These are phyloP conservation scores for Trichothecium roseum DNA, from an alignment of 2,329 filamentous ascomycete species.

Conservation along the genomic window DNA sequence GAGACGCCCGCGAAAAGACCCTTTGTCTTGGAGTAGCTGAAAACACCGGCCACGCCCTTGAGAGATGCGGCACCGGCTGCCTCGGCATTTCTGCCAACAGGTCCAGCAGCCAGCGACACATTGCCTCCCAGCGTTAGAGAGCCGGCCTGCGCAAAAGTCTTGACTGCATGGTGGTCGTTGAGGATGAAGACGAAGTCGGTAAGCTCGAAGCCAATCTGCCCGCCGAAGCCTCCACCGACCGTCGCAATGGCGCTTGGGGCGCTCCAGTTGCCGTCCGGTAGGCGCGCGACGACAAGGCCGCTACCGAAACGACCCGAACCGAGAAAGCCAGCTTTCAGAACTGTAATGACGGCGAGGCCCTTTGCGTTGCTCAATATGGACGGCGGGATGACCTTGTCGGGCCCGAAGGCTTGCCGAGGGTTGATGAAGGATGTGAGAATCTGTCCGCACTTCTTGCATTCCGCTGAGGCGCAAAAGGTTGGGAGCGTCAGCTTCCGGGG, in stretches of 20 bases:
- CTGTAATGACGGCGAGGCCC: slow-evolving; percentile 76
- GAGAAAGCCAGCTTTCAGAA: slow-evolving; percentile 80
- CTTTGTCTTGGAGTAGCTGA: slow-evolving; percentile 97
- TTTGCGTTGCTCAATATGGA: slow-evolving; percentile 84
- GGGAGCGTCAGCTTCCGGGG: slow-evolving; percentile 8
- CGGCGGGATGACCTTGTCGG: slow-evolving; percentile 94
- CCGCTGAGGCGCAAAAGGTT: slow-evolving; percentile 50
- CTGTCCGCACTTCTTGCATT: slow-evolving; percentile 95
- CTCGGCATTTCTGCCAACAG: slow-evolving; percentile 89
- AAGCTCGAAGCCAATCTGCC: slow-evolving; percentile 78
- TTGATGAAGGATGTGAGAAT: slow-evolving; percentile 93
- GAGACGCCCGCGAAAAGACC: slow-evolving; percentile 93
- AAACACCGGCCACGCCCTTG: slow-evolving; percentile 81
- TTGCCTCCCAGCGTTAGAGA: slow-evolving; percentile 91
- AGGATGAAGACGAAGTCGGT: slow-evolving; percentile 98
- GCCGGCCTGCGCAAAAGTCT: slow-evolving; percentile 86
- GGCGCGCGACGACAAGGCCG: slow-evolving; percentile 69
- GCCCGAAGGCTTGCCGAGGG: slow-evolving; percentile 83
- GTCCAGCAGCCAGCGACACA: slow-evolving; percentile 89
- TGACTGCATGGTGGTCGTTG: slow-evolving; percentile 81
- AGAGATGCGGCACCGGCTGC: slow-evolving; percentile 88
- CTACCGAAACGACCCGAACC: slow-evolving; percentile 74
- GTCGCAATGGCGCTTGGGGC: slow-evolving; percentile 74
- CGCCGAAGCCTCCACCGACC: slow-evolving; percentile 71
- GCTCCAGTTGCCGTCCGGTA: slow-evolving; percentile 70